Base-by-base conservation (phyloP, 176 grass and related monocot genomes). In the Avena atlantica region DNA sequence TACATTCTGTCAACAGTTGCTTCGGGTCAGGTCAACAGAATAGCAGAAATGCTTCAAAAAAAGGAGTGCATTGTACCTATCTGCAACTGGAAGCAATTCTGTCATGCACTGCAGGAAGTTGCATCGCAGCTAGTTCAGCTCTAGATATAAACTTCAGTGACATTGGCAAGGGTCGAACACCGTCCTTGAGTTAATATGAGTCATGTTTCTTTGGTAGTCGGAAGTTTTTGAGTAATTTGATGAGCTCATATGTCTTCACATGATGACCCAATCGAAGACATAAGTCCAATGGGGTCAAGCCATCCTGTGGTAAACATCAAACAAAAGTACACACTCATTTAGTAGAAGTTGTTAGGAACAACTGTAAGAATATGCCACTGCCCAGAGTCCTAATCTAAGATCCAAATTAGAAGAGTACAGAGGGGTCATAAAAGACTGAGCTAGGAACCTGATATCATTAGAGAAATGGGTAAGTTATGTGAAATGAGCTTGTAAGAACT, bases 221-320 rank as follows among this genome's bases (percentile, higher is more conserved):
- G 29, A 87, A 84, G 71, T 65, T 93, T 89, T 94, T 99, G 70
- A 96, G 92, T 90, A 96, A 83, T 83, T 92, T 99, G 81, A 93
- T 91, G 84, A 99, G 87, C 74, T 99, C 97, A 81, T 92, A 99
- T 19, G 82, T 92, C 77, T 85, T 83, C 63, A 81, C 77, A 75
- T 91, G 50, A 85, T 75, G 97, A 44, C 94, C 97, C 55, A 89
- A 86, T 9, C 79, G 78, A 64, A 99, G 94, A 78, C 91, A 94
- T 36, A 99, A 62, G 19, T 93, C 93, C 67, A 96, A 88, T 63
- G 97, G 94, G 50, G 94, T 96, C 68, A 96, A 94, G 48, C 94
- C 97, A 89, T 96, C 94, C 97, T 99, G 83, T 85, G 83, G 70
- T 49, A 80, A 77, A 19, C 55, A 80, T 50, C 11, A 58, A 31